A percentile compares a stretch with the other conserved stretches of the same genome.
Conservation (phyloP, 208 protist species). For the Leishmania mexicana region DNA sequence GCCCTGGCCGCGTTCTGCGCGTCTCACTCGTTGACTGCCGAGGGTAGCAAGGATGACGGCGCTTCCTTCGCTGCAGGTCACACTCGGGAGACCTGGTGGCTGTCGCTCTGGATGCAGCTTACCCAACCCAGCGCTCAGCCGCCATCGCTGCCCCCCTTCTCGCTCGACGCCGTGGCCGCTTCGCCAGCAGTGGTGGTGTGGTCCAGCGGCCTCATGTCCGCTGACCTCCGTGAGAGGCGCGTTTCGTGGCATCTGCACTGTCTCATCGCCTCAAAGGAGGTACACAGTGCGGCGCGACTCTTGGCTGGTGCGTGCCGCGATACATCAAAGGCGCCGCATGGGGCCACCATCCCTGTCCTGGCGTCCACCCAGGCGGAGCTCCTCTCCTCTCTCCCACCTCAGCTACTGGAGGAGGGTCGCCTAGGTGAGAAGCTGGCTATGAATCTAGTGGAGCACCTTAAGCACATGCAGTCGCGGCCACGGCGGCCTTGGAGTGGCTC, state of each 20-base stretch:
- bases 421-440: slow-evolving; percentile 17
- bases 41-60: neutral
- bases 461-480: neutral
- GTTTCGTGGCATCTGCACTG: slow-evolving; percentile 54
- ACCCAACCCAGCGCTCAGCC: slow-evolving; percentile 14
- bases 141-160: slow-evolving; percentile 14
- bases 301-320: slow-evolving; percentile 19
- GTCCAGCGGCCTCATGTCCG: slow-evolving; percentile 11
- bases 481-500: slow-evolving; percentile 8
- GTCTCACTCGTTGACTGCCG: slow-evolving; percentile 4
- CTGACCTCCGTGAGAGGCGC: slow-evolving; percentile 25
- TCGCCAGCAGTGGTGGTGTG: neutral
- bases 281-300: slow-evolving; percentile 23
- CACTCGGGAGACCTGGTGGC: slow-evolving; percentile 24
- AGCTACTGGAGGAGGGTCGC: slow-evolving; percentile 13
- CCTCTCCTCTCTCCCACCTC: slow-evolving; percentile 21
- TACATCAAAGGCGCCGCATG: neutral
- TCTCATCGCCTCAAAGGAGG: slow-evolving; percentile 27
- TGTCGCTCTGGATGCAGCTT: slow-evolving; percentile 19
- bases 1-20: slow-evolving; percentile 25
- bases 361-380: slow-evolving; percentile 25
- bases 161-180: neutral
- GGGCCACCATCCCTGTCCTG: slow-evolving; percentile 10
- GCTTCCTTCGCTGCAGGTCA: neutral
- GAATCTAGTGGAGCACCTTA: slow-evolving; percentile 23